phyloP scores from a whole-genome alignment of 441 rosid genomes.

The Lepidium campestre region DNA sequence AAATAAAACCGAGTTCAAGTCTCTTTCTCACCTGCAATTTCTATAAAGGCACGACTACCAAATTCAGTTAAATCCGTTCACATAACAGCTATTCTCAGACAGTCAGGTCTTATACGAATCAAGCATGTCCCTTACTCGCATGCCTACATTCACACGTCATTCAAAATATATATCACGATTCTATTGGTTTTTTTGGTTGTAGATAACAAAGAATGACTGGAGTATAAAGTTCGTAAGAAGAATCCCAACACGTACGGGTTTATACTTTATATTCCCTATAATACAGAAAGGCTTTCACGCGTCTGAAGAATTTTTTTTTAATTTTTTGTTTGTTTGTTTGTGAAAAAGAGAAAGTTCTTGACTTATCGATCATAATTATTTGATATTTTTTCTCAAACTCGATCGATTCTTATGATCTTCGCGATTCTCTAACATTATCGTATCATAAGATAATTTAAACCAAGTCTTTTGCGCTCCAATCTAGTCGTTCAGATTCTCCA shows the following conservation, averaged over 20 bases:
- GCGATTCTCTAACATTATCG: neutral
- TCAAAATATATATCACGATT: no score
- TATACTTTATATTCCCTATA: no score
- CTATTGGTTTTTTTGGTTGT: no score
- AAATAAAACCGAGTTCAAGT: neutral
- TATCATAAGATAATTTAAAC: neutral
- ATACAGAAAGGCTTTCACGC: neutral
- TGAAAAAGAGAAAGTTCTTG: neutral
- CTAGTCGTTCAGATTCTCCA: neutral
- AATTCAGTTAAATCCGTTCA: no score
- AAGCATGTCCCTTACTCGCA: neutral
- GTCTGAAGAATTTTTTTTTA: neutral
- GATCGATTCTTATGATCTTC: neutral
- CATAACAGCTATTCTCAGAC: no score
- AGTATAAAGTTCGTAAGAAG: neutral
- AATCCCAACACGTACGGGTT: conserved; percentile 1
- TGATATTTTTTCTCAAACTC: neutral
- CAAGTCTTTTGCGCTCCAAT: neutral
- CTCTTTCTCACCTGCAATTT: neutral
- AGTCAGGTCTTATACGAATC: neutral
- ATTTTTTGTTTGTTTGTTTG: neutral
- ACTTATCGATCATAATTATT: neutral
- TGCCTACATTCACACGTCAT: neutral
- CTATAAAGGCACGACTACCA: neutral
- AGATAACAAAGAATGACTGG: no score